Conservation (phyloP, 108 stramenopile genomes). For the Mediolabrus comicus region DNA sequence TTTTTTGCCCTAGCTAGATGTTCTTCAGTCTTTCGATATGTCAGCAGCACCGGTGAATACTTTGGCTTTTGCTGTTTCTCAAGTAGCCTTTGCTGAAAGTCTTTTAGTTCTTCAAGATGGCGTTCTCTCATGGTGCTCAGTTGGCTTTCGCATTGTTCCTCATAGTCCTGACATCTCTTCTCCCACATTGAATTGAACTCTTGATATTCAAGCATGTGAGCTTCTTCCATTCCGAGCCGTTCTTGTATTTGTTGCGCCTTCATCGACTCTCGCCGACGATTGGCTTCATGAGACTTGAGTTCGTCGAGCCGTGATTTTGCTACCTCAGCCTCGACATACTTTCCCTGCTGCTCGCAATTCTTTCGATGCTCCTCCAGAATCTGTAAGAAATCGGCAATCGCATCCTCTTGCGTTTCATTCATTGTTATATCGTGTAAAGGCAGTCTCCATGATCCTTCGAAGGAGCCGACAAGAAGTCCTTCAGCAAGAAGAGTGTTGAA, state of each 20-base stretch:
- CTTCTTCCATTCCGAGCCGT: constrained; percentile 87
- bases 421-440: no score
- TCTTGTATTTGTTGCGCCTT: constrained; percentile 80
- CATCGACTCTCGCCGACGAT: constrained; percentile 74
- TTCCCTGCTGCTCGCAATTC: constrained; percentile 87
- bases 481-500: background rate
- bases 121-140: constrained; percentile 73
- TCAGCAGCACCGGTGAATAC: constrained; percentile 76
- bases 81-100: constrained; percentile 66
- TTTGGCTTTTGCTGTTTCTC: constrained; percentile 64
- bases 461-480: background rate
- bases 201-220: constrained; percentile 90
- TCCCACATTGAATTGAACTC: constrained; percentile 88
- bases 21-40: constrained; percentile 81
- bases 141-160: constrained; percentile 53
- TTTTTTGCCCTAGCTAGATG: constrained; percentile 77
- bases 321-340: constrained; percentile 92
- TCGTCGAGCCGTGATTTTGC: constrained; percentile 83
- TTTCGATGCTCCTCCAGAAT: constrained; percentile 87
- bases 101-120: constrained; percentile 73
- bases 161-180: constrained; percentile 78
- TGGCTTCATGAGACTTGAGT: constrained; percentile 84
- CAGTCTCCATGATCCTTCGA: no score
- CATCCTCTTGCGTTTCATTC: constrained; percentile 52
- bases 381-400: constrained; percentile 55